Percentiles rank a stretch among this genome's conserved stretches.
These are phyloP conservation scores for Cladophialophora bantiana DNA, from an alignment of 2,329 filamentous ascomycete species.

Conservation along the genomic window DNA sequence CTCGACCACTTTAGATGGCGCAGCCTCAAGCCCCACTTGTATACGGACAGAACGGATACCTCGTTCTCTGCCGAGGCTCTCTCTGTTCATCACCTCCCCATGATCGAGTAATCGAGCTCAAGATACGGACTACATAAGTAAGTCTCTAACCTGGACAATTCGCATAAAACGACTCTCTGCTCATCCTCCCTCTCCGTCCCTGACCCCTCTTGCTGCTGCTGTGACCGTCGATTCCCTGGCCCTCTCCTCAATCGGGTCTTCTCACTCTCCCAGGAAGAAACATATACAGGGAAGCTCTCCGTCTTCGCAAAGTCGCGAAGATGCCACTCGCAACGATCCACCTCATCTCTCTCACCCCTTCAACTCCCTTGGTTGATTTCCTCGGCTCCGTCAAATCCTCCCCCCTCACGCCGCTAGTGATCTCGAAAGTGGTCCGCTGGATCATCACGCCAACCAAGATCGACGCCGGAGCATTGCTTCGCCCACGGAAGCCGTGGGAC, in stretches of 20 bases:
- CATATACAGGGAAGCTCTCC: too few relatives aligned
- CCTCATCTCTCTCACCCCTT: constrained; percentile 43
- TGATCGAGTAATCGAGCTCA: constrained; percentile 1
- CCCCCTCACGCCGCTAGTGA: constrained; percentile 40
- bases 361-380: constrained; percentile 41
- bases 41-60: not conserved
- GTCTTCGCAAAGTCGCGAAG: not conserved
- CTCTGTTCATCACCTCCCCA: not conserved
- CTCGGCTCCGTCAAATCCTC: constrained; percentile 42
- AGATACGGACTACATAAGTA: not conserved
- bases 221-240: not conserved
- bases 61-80: not conserved
- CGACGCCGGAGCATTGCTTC: constrained; percentile 43
- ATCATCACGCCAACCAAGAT: constrained; percentile 47
- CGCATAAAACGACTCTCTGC: not conserved
- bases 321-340: constrained; percentile 50
- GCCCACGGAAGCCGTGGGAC: constrained; percentile 44
- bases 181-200: not conserved
- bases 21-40: not conserved
- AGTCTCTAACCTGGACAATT: not conserved
- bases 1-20: not conserved
- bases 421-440: constrained; percentile 47
- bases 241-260: not conserved
- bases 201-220: not conserved
- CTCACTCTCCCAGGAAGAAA: not conserved